phyloP scores from a whole-genome alignment of 768 basidiomycete species.

The Russula sp. region DNA sequence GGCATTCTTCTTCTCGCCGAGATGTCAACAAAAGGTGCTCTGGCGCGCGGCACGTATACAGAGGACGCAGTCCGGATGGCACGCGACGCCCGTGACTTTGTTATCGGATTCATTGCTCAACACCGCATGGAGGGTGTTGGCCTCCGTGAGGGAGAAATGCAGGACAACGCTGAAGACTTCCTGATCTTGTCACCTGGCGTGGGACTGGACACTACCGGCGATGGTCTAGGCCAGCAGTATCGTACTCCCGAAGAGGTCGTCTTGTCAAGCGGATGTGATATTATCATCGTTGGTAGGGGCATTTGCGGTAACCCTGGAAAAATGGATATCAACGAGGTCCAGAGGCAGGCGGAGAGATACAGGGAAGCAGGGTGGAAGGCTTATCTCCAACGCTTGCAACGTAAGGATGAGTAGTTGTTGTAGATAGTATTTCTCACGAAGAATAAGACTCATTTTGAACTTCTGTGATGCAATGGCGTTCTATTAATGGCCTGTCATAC shows the following conservation, averaged over 20 bases:
- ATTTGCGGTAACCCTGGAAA: conserved; percentile 69
- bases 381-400: conserved; percentile 52
- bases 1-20: conserved; percentile 91
- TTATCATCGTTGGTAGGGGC: conserved; percentile 96
- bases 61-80: conserved; percentile 86
- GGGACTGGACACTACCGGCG: conserved; percentile 67
- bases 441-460: conserved; percentile 2
- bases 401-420: neutral
- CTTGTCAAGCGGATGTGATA: conserved; percentile 78
- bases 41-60: conserved; percentile 83
- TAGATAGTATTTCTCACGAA: neutral
- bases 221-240: conserved; percentile 54
- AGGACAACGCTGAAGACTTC: conserved; percentile 60
- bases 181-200: conserved; percentile 92
- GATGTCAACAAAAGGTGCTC: conserved; percentile 89
- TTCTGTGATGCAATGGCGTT: neutral
- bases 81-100: conserved; percentile 74
- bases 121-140: conserved; percentile 72
- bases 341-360: conserved; percentile 80
- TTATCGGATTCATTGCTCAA: conserved; percentile 96
- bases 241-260: conserved; percentile 87
- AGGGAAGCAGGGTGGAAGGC: conserved; percentile 86
- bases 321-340: conserved; percentile 48
- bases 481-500: neutral
- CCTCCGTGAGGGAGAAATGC: conserved; percentile 31